phyloP scores from a whole-genome alignment of 176 grass and related monocot species.

The Musa itinerans region DNA sequence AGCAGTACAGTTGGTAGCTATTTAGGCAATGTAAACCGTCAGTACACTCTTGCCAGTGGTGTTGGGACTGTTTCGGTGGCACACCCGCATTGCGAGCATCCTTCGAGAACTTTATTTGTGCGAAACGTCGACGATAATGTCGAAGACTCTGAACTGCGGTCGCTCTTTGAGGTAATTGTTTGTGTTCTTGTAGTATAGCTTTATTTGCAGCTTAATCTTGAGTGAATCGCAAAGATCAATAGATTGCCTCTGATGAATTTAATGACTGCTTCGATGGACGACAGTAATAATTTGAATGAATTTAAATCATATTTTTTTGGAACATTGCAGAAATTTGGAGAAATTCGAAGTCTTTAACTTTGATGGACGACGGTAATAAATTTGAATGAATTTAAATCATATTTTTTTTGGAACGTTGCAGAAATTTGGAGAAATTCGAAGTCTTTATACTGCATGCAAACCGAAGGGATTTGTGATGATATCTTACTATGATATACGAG shows the following conservation, averaged over 20 bases:
- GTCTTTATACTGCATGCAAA: slow-evolving; percentile 44
- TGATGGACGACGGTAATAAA: too few species aligned
- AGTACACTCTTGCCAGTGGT: slow-evolving; percentile 22
- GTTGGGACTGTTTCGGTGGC: slow-evolving; percentile 37
- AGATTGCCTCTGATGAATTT: neutral
- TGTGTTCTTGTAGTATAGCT: neutral
- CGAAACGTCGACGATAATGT: slow-evolving; percentile 46
- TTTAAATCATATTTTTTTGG: too few species aligned
- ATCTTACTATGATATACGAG: slow-evolving; percentile 50
- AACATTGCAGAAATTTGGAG: slow-evolving; percentile 32
- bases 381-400: too few species aligned
- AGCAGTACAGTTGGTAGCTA: slow-evolving; percentile 24
- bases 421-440: slow-evolving; percentile 48
- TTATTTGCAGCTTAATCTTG: neutral
- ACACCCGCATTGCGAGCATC: slow-evolving; percentile 51
- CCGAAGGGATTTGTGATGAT: slow-evolving; percentile 50
- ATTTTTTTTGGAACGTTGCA: neutral
- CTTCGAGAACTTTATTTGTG: slow-evolving; percentile 51
- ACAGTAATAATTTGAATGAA: too few species aligned
- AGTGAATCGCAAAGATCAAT: neutral
- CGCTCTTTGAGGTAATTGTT: slow-evolving; percentile 40
- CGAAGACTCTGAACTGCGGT: slow-evolving; percentile 36
- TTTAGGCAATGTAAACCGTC: slow-evolving; percentile 16
- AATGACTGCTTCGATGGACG: too few species aligned
- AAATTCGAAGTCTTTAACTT: slow-evolving; percentile 42